Evolutionary conservation across 2,329 filamentous ascomycete species (phyloP).

Genomic region (Arthrobotrys sinensis): DNA sequence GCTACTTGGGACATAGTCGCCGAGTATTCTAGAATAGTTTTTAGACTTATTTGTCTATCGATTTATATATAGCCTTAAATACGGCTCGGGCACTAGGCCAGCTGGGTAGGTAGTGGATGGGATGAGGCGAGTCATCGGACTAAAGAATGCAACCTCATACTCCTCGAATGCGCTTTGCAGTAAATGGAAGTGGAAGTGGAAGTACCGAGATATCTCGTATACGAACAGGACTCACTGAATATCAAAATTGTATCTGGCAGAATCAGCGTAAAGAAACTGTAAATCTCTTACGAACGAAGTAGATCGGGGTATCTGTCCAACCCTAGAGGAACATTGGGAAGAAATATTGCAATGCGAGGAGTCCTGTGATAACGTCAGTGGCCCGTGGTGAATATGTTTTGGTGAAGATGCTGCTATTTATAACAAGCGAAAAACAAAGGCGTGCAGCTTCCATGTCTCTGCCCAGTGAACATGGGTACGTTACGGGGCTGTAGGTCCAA

Average conservation of each 20-base stretch:
- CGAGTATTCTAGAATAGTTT: too few relatives aligned
- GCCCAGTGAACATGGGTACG: slow-evolving; percentile 18
- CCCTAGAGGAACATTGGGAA: neutral
- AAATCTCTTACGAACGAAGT: neutral
- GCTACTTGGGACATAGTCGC: too few relatives aligned
- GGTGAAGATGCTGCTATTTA: slow-evolving; percentile 49
- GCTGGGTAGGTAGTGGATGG: neutral
- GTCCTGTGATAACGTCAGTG: slow-evolving; percentile 31
- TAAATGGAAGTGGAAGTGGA: too few relatives aligned
- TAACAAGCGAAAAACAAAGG: slow-evolving; percentile 51
- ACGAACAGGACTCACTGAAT: neutral
- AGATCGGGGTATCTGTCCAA: neutral
- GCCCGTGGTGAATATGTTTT: neutral
- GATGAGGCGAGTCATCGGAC: neutral
- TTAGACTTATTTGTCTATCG: neutral
- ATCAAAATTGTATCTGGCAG: too few relatives aligned
- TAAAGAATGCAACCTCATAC: slow-evolving; percentile 11
- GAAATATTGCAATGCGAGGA: slow-evolving; percentile 4
- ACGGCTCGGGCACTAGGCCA: neutral
- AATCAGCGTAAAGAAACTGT: neutral
- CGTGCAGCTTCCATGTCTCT: slow-evolving; percentile 31
- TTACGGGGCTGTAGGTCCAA: neutral
- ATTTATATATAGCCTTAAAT: slow-evolving; percentile 13
- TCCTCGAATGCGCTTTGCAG: neutral
- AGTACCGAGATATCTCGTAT: too few relatives aligned